Percentiles rank a stretch among this genome's conserved stretches.
These are phyloP conservation scores for Pilobolus umbonatus DNA, from an alignment of 192 early-diverging fungal genomes.

Conservation along the genomic window DNA sequence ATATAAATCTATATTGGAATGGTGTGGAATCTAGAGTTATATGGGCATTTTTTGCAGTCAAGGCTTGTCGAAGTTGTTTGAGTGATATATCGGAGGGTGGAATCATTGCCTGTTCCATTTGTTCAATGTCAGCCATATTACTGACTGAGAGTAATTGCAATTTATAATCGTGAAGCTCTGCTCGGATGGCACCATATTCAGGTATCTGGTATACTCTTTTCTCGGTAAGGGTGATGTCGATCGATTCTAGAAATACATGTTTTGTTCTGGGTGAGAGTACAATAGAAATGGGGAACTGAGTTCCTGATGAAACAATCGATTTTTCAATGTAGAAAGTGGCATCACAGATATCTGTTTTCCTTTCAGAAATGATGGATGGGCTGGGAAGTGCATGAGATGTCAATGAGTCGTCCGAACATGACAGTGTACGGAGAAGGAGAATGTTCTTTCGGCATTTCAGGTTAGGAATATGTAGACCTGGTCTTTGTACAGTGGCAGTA, in stretches of 20 bases:
- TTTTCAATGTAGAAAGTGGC: constrained; percentile 27
- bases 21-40: constrained; percentile 3
- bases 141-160: constrained; percentile 11
- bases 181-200: constrained; percentile 21
- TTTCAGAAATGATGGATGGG: constrained; percentile 22
- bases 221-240: constrained; percentile 19
- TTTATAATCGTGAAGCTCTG: constrained; percentile 17
- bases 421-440: constrained; percentile 21
- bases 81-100: not conserved
- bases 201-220: constrained; percentile 26
- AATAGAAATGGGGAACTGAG: constrained; percentile 23
- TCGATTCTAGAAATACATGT: constrained; percentile 20
- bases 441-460: constrained; percentile 19
- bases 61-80: constrained; percentile 10
- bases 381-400: constrained; percentile 14
- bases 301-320: constrained; percentile 27
- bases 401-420: constrained; percentile 15
- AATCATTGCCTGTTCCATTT: not conserved
- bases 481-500: constrained; percentile 19
- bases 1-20: constrained; percentile 26
- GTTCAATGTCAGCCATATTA: constrained; percentile 3
- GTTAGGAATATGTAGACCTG: constrained; percentile 4
- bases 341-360: constrained; percentile 14
- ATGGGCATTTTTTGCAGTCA: constrained; percentile 18
- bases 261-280: constrained; percentile 16